Evolutionary conservation across 129 eudicot genomes (phyloP).

Genomic region (Flaveria linearis): DNA sequence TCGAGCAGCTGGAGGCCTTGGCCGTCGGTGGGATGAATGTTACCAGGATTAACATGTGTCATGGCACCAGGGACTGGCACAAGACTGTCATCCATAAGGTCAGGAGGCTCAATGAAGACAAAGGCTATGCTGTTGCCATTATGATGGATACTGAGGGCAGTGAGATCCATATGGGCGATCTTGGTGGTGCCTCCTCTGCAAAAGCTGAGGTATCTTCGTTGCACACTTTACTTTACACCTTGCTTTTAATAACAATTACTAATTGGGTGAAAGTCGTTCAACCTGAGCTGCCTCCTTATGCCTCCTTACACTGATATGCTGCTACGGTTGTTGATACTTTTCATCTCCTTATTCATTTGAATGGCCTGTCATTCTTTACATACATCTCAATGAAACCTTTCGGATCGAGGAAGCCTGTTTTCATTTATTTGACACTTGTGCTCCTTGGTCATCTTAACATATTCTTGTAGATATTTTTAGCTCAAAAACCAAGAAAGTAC

Average conservation of each 20-base stretch:
- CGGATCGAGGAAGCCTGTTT: not conserved
- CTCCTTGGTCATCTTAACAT: not conserved
- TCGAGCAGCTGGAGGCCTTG: slow-evolving; percentile 74
- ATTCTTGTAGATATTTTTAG: not conserved
- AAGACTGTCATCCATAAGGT: slow-evolving; percentile 65
- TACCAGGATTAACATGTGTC: slow-evolving; percentile 96
- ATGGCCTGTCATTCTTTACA: too few relatives aligned
- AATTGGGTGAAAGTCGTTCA: too few relatives aligned
- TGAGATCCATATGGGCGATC: slow-evolving; percentile 99
- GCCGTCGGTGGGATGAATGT: slow-evolving; percentile 97
- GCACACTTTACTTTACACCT: too few relatives aligned
- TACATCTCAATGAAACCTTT: too few relatives aligned
- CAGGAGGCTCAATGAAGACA: slow-evolving; percentile 84
- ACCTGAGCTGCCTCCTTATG: too few relatives aligned
- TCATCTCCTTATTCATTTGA: too few relatives aligned
- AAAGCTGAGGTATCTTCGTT: slow-evolving; percentile 69
- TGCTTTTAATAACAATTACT: too few relatives aligned
- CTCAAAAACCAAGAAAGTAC: not conserved
- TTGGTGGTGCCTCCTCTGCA: slow-evolving; percentile 73
- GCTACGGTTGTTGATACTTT: too few relatives aligned
- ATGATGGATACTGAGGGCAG: slow-evolving; percentile 99
- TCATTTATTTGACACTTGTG: not conserved
- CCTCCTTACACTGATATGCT: too few relatives aligned
- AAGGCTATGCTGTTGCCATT: slow-evolving; percentile 85
- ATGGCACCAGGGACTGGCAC: slow-evolving; percentile 91